Conservation (phyloP, 352 stramenopile species). For the Phytophthora fragariae region DNA sequence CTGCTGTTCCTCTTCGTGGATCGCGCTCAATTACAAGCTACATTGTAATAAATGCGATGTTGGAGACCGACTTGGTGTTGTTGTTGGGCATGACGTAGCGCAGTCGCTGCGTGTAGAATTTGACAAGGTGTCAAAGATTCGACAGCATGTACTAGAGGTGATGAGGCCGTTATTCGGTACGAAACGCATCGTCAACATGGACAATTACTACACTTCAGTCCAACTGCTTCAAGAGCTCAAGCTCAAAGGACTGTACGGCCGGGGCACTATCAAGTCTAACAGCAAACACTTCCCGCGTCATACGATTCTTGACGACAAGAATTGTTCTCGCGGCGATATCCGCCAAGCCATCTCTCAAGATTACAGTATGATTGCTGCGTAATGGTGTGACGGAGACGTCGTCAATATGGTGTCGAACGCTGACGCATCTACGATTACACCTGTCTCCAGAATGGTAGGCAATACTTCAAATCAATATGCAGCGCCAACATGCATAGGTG, state of each 20-base stretch:
- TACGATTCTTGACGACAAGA: neutral
- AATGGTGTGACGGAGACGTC: neutral
- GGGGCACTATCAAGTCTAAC: too few species aligned
- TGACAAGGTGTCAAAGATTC: neutral
- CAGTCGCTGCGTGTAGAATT: neutral
- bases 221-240: too few species aligned
- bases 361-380: neutral
- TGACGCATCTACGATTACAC: neutral
- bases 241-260: too few species aligned
- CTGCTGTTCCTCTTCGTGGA: neutral
- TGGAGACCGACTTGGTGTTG: neutral
- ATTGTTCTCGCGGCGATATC: neutral
- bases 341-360: neutral
- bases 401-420: neutral
- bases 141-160: neutral
- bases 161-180: neutral
- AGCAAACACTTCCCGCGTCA: neutral
- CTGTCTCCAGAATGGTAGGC: neutral
- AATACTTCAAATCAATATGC: neutral
- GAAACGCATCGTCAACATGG: neutral
- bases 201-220: too few species aligned
- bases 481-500: neutral
- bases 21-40: neutral
- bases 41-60: neutral
- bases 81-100: neutral